Conservation (phyloP, 2,329 filamentous ascomycete species). For the Didymosphaeria variabile region DNA sequence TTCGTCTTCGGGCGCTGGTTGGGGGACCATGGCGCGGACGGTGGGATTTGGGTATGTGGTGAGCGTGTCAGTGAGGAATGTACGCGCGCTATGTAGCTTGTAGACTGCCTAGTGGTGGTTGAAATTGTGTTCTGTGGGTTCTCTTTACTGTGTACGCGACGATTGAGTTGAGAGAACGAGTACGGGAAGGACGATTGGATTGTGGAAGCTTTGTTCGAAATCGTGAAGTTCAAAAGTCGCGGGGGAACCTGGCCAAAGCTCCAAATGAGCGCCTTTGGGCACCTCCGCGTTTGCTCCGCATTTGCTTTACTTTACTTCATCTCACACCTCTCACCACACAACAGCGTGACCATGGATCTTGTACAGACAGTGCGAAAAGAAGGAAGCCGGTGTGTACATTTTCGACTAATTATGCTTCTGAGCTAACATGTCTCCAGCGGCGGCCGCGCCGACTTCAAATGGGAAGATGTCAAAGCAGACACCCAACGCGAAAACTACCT, state of each 20-base stretch:
- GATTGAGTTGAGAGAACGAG: conserved; percentile 17
- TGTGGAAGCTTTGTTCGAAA: neutral
- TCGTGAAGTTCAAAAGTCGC: conserved; percentile 10
- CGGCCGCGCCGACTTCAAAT: conserved; percentile 90
- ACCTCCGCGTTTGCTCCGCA: conserved; percentile 23
- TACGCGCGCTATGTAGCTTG: conserved; percentile 13
- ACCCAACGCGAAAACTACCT: conserved; percentile 89
- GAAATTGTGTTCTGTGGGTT: neutral
- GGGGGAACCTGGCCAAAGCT: conserved; percentile 17
- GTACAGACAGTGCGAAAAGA: conserved; percentile 94
- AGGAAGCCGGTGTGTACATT: conserved; percentile 67
- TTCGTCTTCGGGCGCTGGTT: conserved; percentile 44
- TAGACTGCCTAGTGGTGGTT: neutral
- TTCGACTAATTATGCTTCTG: neutral
- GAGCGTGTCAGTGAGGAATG: neutral
- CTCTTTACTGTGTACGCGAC: conserved; percentile 13
- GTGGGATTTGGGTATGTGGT: neutral
- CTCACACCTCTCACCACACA: conserved; percentile 18
- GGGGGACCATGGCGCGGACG: conserved; percentile 34
- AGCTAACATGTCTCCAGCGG: conserved; percentile 63
- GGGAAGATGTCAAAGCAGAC: conserved; percentile 91
- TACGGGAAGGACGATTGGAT: conserved; percentile 3
- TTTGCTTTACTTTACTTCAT: conserved; percentile 1
- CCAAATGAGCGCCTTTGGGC: conserved; percentile 4
- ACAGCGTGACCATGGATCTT: conserved; percentile 76